Evolutionary conservation across 2,329 filamentous ascomycete genomes (phyloP), one percentile per base, ranked within the genome.

Genomic region (Trichoderma sp.): DNA sequence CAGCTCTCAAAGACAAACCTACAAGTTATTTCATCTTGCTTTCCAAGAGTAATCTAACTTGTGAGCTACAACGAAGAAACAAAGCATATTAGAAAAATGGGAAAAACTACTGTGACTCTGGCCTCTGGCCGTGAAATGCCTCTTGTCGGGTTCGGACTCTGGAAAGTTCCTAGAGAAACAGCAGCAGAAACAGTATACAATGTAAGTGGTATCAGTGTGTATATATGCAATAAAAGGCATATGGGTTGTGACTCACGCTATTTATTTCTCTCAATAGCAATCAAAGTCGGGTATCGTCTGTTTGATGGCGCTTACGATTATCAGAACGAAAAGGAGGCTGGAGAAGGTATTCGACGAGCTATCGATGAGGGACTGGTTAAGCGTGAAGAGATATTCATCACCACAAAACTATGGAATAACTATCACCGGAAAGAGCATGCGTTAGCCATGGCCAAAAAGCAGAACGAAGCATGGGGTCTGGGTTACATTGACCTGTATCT

Each of bases 401-500:
- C 95, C 77, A 94, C 92, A 84, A 97, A 97, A 88, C 92, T 97
- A 68, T 97, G 94, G 94, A 95, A 95, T 87, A 92, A 92, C 81
- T 97, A 95, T 89, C 94, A 97, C 87, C 92, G 95, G 81, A 89
- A 88, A 78, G 92, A 95, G 78, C 89, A 91, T 79, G 94, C 95
- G 72, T 89, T 92, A 83, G 90, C 90, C 63, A 94, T 95, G 82
- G 89, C 88, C 83, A 90, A 90, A 84, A 92, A 92, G 82, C 93
- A 95, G 85, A 91, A 95, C 76, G 89, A 90, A 79, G 93, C 95
- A 85, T 95, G 93, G 91, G 92, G 92, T 75, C 84, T 97, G 74
- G 94, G 94, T 78, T 96, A 97, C 87, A 95, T 97, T 83, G 94
- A 97, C 83, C 90, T 97, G 76, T 97, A 92, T 89, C 87, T 95